phyloP scores from a whole-genome alignment of 768 basidiomycete genomes.

The Cyclocybe aegerita region DNA sequence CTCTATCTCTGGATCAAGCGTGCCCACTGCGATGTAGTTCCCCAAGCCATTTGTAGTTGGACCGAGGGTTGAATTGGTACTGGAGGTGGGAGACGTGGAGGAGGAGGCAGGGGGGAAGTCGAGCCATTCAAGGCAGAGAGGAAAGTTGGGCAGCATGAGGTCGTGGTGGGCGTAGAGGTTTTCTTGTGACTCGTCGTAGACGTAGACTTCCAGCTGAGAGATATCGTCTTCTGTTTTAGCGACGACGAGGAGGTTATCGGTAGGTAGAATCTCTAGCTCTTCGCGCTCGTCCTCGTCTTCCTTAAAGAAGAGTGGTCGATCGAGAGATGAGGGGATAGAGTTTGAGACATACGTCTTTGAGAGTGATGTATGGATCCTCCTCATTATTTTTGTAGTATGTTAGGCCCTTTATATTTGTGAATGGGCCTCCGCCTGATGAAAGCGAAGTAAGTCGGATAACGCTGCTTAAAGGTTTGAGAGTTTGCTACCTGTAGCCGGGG shows the following conservation, averaged over 20 bases:
- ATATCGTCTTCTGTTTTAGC: conserved; percentile 98
- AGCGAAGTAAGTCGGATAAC: background rate
- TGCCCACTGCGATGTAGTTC: conserved; percentile 95
- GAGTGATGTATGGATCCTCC: conserved; percentile 95
- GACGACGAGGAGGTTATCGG: conserved; percentile 89
- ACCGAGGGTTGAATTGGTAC: conserved; percentile 27
- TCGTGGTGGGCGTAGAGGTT: conserved; percentile 97
- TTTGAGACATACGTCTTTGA: conserved; percentile 75
- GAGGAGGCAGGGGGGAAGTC: conserved; percentile 82
- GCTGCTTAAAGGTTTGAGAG: conserved; percentile 7
- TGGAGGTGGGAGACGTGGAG: conserved; percentile 41
- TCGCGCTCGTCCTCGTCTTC: conserved; percentile 82
- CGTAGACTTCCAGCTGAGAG: conserved; percentile 92
- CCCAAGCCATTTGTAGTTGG: conserved; percentile 48
- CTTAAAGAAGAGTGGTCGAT: conserved; percentile 31
- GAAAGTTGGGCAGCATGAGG: conserved; percentile 95
- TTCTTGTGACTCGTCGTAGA: conserved; percentile 90
- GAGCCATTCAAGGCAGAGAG: conserved; percentile 98
- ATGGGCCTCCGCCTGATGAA: conserved; percentile 65
- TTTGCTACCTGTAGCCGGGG: conserved; percentile 29
- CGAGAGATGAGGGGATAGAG: background rate
- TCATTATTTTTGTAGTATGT: conserved; percentile 89
- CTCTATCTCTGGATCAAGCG: conserved; percentile 96
- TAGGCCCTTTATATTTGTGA: conserved; percentile 94
- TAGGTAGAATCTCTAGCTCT: conserved; percentile 85